A percentile compares a stretch with the other conserved stretches of the same genome.
Conservation (phyloP, 225 moss, liverwort and hornwort species). For the Sphagnum tenellum region DNA sequence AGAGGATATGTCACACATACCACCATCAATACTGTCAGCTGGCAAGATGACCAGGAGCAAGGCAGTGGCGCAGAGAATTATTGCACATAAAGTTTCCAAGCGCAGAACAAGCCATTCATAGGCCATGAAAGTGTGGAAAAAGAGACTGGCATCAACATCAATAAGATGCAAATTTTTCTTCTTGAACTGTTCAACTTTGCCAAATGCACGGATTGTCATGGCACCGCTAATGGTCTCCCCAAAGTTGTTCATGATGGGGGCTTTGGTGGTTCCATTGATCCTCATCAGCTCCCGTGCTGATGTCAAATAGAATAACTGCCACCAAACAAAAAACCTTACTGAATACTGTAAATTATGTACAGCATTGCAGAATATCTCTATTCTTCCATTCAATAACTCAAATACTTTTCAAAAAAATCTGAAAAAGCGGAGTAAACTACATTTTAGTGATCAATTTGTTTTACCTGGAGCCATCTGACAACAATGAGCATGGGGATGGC, state of each 20-base stretch:
- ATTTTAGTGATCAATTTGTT: no score
- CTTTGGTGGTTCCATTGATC: constrained; percentile 78
- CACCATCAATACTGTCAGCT: constrained; percentile 12
- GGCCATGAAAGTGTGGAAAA: constrained; percentile 68
- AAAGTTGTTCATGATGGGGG: constrained; percentile 78
- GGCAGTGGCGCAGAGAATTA: constrained; percentile 56
- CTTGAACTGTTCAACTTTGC: constrained; percentile 35
- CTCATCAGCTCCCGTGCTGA: constrained; percentile 77
- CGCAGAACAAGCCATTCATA: constrained; percentile 78
- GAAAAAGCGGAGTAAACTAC: not conserved
- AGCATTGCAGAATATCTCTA: no score
- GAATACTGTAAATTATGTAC: no score
- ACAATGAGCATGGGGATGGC: constrained; percentile 41
- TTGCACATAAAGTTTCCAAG: constrained; percentile 54
- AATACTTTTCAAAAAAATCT: not conserved
- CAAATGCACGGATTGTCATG: constrained; percentile 68
- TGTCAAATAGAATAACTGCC: constrained; percentile 59
- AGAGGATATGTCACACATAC: not conserved
- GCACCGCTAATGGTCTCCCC: constrained; percentile 70
- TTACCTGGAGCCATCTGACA: constrained; percentile 63
- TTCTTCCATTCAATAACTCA: not conserved
- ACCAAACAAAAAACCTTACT: not conserved
- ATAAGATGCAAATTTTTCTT: constrained; percentile 47
- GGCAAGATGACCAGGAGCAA: constrained; percentile 45
- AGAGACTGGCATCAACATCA: constrained; percentile 54